These are phyloP conservation scores for Collybiopsis luxurians DNA, from an alignment of 768 basidiomycete genomes.

Conservation along the genomic window DNA sequence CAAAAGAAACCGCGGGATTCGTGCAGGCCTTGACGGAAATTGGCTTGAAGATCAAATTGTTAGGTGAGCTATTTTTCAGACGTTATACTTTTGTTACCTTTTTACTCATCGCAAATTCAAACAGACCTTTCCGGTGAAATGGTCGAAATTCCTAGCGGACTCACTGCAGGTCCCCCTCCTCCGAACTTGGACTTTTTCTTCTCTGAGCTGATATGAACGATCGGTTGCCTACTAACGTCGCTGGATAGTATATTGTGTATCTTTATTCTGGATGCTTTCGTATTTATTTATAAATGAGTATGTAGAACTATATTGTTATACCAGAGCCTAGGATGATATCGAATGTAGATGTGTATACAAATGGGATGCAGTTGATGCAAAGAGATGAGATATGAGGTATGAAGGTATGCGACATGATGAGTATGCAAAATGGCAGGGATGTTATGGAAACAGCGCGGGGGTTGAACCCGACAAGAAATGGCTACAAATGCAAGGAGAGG, in stretches of 20 bases:
- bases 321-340: background rate
- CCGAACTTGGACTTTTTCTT: slow-evolving; percentile 83
- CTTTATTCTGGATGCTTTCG: background rate
- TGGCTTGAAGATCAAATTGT: slow-evolving; percentile 85
- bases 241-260: background rate
- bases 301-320: background rate
- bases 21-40: slow-evolving; percentile 88
- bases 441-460: slow-evolving; percentile 55
- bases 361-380: slow-evolving; percentile 25
- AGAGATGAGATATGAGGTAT: slow-evolving; percentile 14
- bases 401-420: too few relatives aligned
- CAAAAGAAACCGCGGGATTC: slow-evolving; percentile 83
- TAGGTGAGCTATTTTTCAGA: slow-evolving; percentile 48
- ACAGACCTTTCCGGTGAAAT: slow-evolving; percentile 85
- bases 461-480: slow-evolving; percentile 76
- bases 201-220: slow-evolving; percentile 46
- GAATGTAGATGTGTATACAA: slow-evolving; percentile 1
- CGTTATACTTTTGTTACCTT: background rate
- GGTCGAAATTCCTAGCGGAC: slow-evolving; percentile 83
- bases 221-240: background rate
- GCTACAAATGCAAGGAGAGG: slow-evolving; percentile 30
- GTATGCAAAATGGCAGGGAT: slow-evolving; percentile 11
- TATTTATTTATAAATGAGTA: background rate
- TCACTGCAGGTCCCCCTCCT: slow-evolving; percentile 77
- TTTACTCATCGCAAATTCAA: background rate